phyloP scores from a whole-genome alignment of 202 grass and related monocot genomes.

The Zizania palustris region DNA sequence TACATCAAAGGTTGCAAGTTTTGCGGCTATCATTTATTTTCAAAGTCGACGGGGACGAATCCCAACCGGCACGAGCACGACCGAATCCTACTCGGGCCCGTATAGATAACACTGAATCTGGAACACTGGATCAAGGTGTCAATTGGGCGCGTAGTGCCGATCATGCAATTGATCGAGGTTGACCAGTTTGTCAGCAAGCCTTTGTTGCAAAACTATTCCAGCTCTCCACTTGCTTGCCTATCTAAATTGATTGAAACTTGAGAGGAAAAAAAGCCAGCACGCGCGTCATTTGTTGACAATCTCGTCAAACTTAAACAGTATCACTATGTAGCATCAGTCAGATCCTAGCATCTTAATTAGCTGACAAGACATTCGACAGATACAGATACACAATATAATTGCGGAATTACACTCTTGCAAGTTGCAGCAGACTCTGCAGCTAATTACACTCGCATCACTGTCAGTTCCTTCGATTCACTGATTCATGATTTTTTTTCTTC shows the following conservation, averaged over 20 bases:
- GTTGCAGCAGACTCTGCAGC: background rate
- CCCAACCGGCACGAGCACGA: background rate
- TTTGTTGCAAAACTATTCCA: background rate
- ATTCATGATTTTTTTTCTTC: background rate
- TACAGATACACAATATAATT: too few relatives aligned
- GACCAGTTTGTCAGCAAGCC: conserved; percentile 16
- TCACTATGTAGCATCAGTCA: background rate
- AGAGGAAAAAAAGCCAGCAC: background rate
- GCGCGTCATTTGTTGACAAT: background rate
- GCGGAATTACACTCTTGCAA: too few relatives aligned
- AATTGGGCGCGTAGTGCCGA: background rate
- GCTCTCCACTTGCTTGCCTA: conserved; percentile 10
- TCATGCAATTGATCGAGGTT: conserved; percentile 1
- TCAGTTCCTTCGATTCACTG: background rate
- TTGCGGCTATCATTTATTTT: background rate
- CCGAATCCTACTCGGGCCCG: background rate
- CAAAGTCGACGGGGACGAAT: background rate
- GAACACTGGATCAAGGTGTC: background rate
- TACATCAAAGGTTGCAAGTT: background rate
- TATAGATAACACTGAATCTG: background rate
- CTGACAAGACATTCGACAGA: background rate
- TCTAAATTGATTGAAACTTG: background rate
- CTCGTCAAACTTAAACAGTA: background rate
- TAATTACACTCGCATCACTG: background rate
- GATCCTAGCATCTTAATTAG: background rate